Evolutionary conservation across 2,329 filamentous ascomycete genomes (phyloP).

Genomic region (Diaporthe ampelina): DNA sequence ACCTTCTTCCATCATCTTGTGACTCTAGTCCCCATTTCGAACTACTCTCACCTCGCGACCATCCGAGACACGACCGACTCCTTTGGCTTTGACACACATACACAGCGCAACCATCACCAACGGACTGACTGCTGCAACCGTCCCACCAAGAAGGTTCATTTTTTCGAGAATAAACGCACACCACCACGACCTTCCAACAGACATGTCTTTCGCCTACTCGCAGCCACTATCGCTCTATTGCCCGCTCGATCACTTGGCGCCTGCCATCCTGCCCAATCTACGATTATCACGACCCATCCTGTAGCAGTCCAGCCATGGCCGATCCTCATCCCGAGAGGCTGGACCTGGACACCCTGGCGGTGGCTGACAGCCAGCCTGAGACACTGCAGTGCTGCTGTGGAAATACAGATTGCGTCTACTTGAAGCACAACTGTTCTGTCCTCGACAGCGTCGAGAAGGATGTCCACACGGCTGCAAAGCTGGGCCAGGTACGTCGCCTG

Average conservation of each 20-base stretch:
- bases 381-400: slow-evolving; percentile 86
- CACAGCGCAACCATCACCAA: slow-evolving; percentile 15
- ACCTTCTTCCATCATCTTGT: neutral
- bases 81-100: neutral
- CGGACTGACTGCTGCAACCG: neutral
- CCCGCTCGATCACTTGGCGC: slow-evolving; percentile 24
- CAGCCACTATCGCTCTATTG: slow-evolving; percentile 28
- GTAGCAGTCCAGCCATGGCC: slow-evolving; percentile 35
- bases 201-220: slow-evolving; percentile 40
- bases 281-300: neutral
- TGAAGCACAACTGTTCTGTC: slow-evolving; percentile 83
- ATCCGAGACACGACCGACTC: slow-evolving; percentile 11
- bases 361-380: slow-evolving; percentile 46
- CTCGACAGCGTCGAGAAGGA: slow-evolving; percentile 89
- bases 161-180: slow-evolving; percentile 8
- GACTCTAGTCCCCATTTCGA: neutral
- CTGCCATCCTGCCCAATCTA: neutral
- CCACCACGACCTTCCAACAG: slow-evolving; percentile 14
- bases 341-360: slow-evolving; percentile 37
- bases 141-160: neutral
- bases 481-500: slow-evolving; percentile 84
- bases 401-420: slow-evolving; percentile 80
- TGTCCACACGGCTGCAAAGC: slow-evolving; percentile 85
- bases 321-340: slow-evolving; percentile 36
- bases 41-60: neutral